A percentile compares a stretch with the other conserved stretches of the same genome.
Conservation (phyloP, 768 basidiomycete genomes). For the Amanita polypyramis region DNA sequence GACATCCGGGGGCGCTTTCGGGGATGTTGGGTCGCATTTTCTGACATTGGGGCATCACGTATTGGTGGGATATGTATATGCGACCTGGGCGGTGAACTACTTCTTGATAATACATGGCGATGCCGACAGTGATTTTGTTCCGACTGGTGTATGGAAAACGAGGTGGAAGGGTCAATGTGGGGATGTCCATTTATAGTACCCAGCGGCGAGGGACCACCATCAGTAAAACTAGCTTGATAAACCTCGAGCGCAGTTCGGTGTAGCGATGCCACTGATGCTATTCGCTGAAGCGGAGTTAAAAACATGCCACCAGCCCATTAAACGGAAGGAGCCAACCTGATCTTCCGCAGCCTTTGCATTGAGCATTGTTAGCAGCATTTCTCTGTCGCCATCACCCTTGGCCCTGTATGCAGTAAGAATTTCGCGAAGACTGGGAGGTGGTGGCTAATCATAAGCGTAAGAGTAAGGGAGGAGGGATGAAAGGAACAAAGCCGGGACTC, state of each 20-base stretch:
- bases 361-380: constrained; percentile 83
- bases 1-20: constrained; percentile 60
- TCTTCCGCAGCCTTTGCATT: constrained; percentile 92
- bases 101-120: constrained; percentile 23
- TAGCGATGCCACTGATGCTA: constrained; percentile 59
- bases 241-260: constrained; percentile 65
- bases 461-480: background rate
- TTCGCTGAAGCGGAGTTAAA: constrained; percentile 32
- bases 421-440: constrained; percentile 76
- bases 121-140: constrained; percentile 23
- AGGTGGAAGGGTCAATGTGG: constrained; percentile 28
- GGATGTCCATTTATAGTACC: constrained; percentile 22
- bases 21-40: constrained; percentile 29
- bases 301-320: background rate
- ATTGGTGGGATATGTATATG: constrained; percentile 21
- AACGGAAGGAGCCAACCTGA: constrained; percentile 43
- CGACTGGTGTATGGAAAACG: constrained; percentile 23
- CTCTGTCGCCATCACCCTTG: constrained; percentile 86
- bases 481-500: constrained; percentile 12
- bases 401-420: constrained; percentile 78
- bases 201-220: constrained; percentile 12
- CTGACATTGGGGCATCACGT: constrained; percentile 23
- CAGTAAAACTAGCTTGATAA: constrained; percentile 21
- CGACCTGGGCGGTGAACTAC: constrained; percentile 29
- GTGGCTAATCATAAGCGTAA: constrained; percentile 30